phyloP scores from a whole-genome alignment of 2,329 filamentous ascomycete species.

The Aspergillus phoenicis region DNA sequence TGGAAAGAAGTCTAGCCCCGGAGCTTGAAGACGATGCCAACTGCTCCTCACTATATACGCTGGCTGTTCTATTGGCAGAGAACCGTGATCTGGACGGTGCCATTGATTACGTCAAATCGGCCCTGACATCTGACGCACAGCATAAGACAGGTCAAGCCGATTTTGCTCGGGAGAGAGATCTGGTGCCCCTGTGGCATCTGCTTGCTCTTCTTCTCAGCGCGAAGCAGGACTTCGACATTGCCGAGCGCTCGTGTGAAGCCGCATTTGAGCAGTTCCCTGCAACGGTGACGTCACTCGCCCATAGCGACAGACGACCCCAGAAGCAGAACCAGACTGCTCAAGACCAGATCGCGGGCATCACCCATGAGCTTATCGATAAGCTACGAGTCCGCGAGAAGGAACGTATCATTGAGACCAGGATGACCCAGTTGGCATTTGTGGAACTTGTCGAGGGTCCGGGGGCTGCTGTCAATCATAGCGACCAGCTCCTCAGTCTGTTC shows the following conservation, averaged over 20 bases:
- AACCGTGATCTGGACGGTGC: constrained; percentile 77
- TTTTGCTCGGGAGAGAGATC: constrained; percentile 46
- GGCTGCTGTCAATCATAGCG: constrained; percentile 82
- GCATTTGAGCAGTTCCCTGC: constrained; percentile 88
- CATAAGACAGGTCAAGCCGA: constrained; percentile 29
- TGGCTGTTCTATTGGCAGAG: constrained; percentile 85
- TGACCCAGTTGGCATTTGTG: constrained; percentile 84
- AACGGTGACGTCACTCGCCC: constrained; percentile 68
- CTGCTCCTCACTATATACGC: constrained; percentile 75
- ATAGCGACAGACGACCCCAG: constrained; percentile 49
- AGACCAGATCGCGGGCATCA: constrained; percentile 23
- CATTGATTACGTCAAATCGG: constrained; percentile 78
- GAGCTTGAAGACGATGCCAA: constrained; percentile 68
- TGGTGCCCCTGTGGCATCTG: constrained; percentile 90
- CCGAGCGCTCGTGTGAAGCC: constrained; percentile 80
- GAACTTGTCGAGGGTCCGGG: constrained; percentile 83
- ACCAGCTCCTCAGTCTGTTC: constrained; percentile 82
- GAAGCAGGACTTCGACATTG: constrained; percentile 79
- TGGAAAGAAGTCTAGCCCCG: constrained; percentile 72
- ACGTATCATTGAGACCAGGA: constrained; percentile 87
- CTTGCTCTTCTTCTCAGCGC: constrained; percentile 83
- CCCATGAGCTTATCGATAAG: constrained; percentile 66
- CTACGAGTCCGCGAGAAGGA: constrained; percentile 86
- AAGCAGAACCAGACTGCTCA: constrained; percentile 28
- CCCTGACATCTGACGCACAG: constrained; percentile 60